Percentiles rank a stretch among this genome's conserved stretches.
Evolutionary conservation across 2,329 filamentous ascomycete species (phyloP).

Genomic region (Diaporthe sp.): DNA sequence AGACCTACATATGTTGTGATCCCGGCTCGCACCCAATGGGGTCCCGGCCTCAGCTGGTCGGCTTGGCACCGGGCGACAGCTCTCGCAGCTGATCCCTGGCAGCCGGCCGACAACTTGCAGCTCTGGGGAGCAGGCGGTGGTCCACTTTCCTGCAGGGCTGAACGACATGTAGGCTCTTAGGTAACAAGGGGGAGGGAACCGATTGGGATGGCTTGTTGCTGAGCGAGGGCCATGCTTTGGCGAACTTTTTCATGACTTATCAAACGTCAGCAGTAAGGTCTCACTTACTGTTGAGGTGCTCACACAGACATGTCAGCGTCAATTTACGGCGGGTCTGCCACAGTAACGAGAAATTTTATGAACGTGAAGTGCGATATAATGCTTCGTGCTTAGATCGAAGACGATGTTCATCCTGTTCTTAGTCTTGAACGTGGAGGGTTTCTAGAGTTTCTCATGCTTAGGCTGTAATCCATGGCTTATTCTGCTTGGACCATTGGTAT

Average conservation of each 20-base stretch:
- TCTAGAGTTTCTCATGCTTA: background rate
- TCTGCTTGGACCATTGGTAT: background rate
- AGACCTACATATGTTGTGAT: conserved; percentile 24
- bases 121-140: background rate
- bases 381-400: background rate
- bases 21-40: conserved; percentile 29
- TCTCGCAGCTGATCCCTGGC: conserved; percentile 25
- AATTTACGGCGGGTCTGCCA: background rate
- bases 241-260: background rate
- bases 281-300: conserved; percentile 5
- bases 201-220: conserved; percentile 12
- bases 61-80: conserved; percentile 18
- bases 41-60: conserved; percentile 1
- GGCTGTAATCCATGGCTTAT: background rate
- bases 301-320: background rate
- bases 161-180: background rate
- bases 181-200: conserved; percentile 25
- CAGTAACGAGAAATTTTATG: background rate
- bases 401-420: background rate
- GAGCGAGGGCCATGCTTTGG: conserved; percentile 23
- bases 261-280: conserved; percentile 16
- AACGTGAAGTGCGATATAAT: background rate
- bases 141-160: conserved; percentile 29
- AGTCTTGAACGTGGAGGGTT: background rate
- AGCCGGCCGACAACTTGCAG: conserved; percentile 26